Percentiles rank a stretch among this genome's conserved stretches.
These are phyloP conservation scores for Passiflora organensis DNA, from an alignment of 345 rosid genomes.

Conservation along the genomic window DNA sequence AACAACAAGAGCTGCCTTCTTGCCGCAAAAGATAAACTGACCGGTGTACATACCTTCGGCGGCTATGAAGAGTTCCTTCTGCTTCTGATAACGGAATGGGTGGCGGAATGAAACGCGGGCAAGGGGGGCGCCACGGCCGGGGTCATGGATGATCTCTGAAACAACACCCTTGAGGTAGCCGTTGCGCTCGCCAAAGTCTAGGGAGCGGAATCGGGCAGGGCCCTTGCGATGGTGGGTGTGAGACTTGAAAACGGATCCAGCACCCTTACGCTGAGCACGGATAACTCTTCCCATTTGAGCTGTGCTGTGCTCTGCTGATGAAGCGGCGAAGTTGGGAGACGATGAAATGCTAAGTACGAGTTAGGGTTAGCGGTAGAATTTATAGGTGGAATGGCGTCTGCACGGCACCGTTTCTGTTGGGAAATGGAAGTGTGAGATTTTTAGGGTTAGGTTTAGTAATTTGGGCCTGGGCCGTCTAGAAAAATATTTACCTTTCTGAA, in stretches of 20 bases:
- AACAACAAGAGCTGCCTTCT: conserved; percentile 45
- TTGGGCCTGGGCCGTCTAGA: no score
- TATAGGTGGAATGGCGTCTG: no score
- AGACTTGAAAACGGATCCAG: conserved; percentile 70
- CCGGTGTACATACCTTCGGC: conserved; percentile 60
- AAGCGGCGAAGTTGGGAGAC: no score
- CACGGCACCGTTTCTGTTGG: no score
- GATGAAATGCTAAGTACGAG: no score
- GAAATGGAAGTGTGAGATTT: no score
- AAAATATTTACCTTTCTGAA: no score
- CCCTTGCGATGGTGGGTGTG: conserved; percentile 81
- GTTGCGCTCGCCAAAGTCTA: conserved; percentile 68
- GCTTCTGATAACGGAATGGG: conserved; percentile 60
- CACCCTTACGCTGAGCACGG: conserved; percentile 71
- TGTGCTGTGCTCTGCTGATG: no score
- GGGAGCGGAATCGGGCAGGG: conserved; percentile 60
- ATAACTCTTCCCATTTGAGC: conserved; percentile 78
- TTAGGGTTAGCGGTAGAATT: no score
- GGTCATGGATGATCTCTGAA: conserved; percentile 65
- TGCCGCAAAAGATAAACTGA: conserved; percentile 54
- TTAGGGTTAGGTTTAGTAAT: no score
- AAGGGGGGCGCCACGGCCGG: conserved; percentile 65
- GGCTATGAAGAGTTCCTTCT: conserved; percentile 71
- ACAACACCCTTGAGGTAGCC: conserved; percentile 63
- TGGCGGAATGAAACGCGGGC: conserved; percentile 64